Evolutionary conservation across 2,329 filamentous ascomycete genomes (phyloP).

Genomic region (Nemania sp.): DNA sequence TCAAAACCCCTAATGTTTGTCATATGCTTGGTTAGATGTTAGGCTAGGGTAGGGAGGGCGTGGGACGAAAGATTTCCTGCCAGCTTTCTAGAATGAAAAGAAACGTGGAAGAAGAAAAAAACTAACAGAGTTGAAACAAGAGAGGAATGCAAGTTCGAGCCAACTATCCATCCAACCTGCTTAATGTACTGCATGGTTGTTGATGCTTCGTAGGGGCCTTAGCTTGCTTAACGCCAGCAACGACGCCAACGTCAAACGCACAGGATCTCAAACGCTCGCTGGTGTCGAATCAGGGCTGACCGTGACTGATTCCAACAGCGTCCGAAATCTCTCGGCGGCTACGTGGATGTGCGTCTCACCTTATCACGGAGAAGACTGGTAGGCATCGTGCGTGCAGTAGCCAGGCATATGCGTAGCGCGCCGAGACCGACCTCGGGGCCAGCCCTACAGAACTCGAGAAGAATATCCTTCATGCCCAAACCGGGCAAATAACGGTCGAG

Average conservation of each 20-base stretch:
- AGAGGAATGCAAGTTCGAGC: slow-evolving; percentile 1
- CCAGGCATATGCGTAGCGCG: slow-evolving; percentile 1
- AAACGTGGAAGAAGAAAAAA: not conserved
- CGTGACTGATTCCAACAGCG: slow-evolving; percentile 5
- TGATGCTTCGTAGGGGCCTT: slow-evolving; percentile 19
- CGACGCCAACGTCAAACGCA: slow-evolving; percentile 1
- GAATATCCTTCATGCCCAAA: slow-evolving; percentile 21
- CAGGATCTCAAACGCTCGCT: slow-evolving; percentile 8
- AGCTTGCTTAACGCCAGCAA: slow-evolving; percentile 21
- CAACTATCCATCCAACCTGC: not conserved
- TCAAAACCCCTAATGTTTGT: not conserved
- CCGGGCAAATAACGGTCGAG: not conserved
- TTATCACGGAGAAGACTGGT: slow-evolving; percentile 14
- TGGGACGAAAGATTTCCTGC: not conserved
- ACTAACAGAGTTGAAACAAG: not conserved
- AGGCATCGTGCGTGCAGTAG: slow-evolving; percentile 13
- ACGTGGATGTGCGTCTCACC: slow-evolving; percentile 25
- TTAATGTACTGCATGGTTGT: not conserved
- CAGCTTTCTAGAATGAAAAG: not conserved
- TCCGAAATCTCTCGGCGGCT: slow-evolving; percentile 21
- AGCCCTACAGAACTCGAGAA: slow-evolving; percentile 23
- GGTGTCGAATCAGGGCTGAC: not conserved
- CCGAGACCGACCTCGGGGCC: slow-evolving; percentile 17
- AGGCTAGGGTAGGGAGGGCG: not conserved
- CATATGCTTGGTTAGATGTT: slow-evolving; percentile 1